Percentiles rank a stretch among this genome's conserved stretches.
These are phyloP conservation scores for Puccinia horiana DNA, from an alignment of 1,284 basidiomycete genomes.

Conservation along the genomic window DNA sequence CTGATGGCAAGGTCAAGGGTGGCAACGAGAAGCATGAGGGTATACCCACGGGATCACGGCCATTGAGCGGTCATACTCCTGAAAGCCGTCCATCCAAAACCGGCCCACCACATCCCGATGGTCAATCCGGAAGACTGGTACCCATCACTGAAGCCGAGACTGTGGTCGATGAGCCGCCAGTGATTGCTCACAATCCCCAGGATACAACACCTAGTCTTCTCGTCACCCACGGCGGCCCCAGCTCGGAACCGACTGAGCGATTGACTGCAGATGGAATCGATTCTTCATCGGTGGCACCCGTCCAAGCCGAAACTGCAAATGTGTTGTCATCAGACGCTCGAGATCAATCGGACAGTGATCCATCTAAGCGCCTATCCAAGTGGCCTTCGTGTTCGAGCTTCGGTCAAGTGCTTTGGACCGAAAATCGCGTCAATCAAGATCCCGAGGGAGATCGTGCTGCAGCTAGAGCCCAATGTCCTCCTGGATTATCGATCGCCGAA, in stretches of 20 bases:
- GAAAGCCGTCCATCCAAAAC: neutral
- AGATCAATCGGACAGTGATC: neutral
- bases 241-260: too few species aligned
- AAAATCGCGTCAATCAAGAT: neutral
- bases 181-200: neutral
- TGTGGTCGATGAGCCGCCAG: neutral
- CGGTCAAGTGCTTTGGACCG: neutral
- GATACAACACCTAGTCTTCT: too few species aligned
- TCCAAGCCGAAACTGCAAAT: neutral
- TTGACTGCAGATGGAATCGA: neutral
- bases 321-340: neutral
- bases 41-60: neutral
- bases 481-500: neutral
- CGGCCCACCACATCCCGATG: neutral
- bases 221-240: neutral
- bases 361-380: neutral
- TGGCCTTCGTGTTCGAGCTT: conserved; percentile 15
- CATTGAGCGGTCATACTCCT: neutral
- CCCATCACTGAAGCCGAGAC: neutral
- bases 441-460: neutral
- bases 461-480: neutral
- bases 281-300: neutral
- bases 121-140: neutral
- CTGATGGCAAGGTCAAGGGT: neutral
- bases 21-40: neutral